phyloP scores from a whole-genome alignment of 305 asterid species.

The Caryopteris hybrid region DNA sequence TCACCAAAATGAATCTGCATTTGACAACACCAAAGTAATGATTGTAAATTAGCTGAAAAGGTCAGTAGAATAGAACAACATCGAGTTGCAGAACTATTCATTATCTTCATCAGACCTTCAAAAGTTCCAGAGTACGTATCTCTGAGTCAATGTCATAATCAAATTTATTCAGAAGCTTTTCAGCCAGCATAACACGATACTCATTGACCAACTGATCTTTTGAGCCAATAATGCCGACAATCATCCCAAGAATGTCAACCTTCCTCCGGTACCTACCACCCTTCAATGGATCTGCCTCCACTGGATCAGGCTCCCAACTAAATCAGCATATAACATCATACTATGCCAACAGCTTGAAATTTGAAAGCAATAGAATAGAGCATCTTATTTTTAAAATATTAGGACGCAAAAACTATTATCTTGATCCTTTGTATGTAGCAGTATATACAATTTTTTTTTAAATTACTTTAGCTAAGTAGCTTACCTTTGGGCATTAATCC shows the following conservation, averaged over 20 bases:
- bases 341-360: conserved; percentile 27
- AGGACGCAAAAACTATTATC: no score
- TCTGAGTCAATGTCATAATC: conserved; percentile 95
- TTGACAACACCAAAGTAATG: conserved; percentile 17
- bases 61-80: not conserved
- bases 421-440: not conserved
- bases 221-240: conserved; percentile 93
- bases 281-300: conserved; percentile 87
- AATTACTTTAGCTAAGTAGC: conserved; percentile 14
- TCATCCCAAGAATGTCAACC: conserved; percentile 95
- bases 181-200: conserved; percentile 98
- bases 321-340: conserved; percentile 24
- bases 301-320: conserved; percentile 99
- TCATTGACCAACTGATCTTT: conserved; percentile 97
- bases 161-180: conserved; percentile 88
- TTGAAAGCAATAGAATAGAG: conserved; percentile 9
- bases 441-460: not conserved
- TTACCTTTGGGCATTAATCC: conserved; percentile 88
- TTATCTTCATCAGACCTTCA: conserved; percentile 55
- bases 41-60: conserved; percentile 14
- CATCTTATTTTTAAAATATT: not conserved
- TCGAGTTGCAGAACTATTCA: conserved; percentile 22
- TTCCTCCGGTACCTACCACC: conserved; percentile 77
- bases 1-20: conserved; percentile 97
- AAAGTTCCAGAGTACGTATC: conserved; percentile 90